A percentile compares a stretch with the other conserved stretches of the same genome.
phyloP scores from a whole-genome alignment of 2,329 filamentous ascomycete genomes.

The Diatrype stigma region DNA sequence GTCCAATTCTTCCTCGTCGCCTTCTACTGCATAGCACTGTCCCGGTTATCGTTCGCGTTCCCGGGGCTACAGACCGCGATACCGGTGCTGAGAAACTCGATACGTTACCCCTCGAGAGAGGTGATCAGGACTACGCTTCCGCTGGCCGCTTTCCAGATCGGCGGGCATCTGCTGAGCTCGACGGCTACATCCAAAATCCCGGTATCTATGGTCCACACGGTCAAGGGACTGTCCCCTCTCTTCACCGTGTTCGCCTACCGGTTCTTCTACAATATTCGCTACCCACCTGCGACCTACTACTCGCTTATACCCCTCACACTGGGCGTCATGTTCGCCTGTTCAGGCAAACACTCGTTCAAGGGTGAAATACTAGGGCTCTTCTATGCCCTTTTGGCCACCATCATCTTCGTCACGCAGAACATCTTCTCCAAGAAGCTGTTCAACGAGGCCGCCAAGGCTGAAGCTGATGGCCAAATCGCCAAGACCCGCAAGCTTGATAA shows the following conservation, averaged over 20 bases:
- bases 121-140: conserved; percentile 87
- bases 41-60: conserved; percentile 69
- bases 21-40: conserved; percentile 76
- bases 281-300: conserved; percentile 80
- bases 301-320: conserved; percentile 86
- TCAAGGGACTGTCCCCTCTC: conserved; percentile 92
- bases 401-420: conserved; percentile 96
- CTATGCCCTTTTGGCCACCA: conserved; percentile 81
- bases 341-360: conserved; percentile 70
- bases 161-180: conserved; percentile 88
- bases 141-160: conserved; percentile 86
- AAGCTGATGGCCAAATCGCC: conserved; percentile 63
- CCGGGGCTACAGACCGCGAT: conserved; percentile 66
- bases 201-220: conserved; percentile 95
- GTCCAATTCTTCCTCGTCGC: conserved; percentile 93
- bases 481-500: conserved; percentile 85
- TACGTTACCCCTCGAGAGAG: conserved; percentile 74
- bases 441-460: conserved; percentile 84
- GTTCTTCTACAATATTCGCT: conserved; percentile 81
- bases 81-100: conserved; percentile 77
- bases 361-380: conserved; percentile 88
- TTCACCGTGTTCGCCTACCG: conserved; percentile 95
- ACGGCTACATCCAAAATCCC: conserved; percentile 93
- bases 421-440: conserved; percentile 98
- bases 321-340: conserved; percentile 95